Percentiles rank a stretch among this genome's conserved stretches.
Conservation (phyloP, 306 rosid genomes). For the Cucumis hystrix region DNA sequence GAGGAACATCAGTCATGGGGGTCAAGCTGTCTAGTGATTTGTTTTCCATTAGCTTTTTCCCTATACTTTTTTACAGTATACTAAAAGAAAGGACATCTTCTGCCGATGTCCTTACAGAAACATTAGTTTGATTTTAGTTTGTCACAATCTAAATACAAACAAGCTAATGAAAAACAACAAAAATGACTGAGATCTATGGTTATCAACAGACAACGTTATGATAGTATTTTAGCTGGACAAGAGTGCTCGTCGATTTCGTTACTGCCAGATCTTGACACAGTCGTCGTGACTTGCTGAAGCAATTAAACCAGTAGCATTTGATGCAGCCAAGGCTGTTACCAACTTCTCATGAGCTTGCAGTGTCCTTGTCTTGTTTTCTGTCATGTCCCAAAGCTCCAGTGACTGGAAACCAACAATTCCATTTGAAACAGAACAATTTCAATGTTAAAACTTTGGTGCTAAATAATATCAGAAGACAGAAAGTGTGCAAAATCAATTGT, state of each 20-base stretch:
- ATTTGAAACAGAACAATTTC: neutral
- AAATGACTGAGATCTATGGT: constrained; percentile 12
- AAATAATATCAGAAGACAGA: neutral
- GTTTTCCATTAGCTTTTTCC: neutral
- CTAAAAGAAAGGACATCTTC: neutral
- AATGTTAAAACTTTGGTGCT: neutral
- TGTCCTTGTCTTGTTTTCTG: constrained; percentile 34
- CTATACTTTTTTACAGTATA: neutral
- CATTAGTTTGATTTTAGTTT: neutral
- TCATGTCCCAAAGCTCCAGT: constrained; percentile 57
- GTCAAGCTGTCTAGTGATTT: neutral
- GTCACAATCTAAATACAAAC: neutral
- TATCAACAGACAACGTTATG: neutral
- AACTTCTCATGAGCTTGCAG: constrained; percentile 42
- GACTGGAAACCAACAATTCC: constrained; percentile 24
- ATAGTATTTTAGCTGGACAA: neutral
- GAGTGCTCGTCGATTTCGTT: constrained; percentile 4
- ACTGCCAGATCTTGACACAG: constrained; percentile 67
- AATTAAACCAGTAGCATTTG: constrained; percentile 36
- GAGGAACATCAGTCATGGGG: too few species aligned
- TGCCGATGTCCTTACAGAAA: neutral
- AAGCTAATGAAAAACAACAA: constrained; percentile 1
- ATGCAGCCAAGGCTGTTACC: constrained; percentile 52
- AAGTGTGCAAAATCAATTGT: neutral
- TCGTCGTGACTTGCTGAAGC: constrained; percentile 71